Conservation (phyloP, 768 basidiomycete genomes). For the Pisolithus microcarpus region DNA sequence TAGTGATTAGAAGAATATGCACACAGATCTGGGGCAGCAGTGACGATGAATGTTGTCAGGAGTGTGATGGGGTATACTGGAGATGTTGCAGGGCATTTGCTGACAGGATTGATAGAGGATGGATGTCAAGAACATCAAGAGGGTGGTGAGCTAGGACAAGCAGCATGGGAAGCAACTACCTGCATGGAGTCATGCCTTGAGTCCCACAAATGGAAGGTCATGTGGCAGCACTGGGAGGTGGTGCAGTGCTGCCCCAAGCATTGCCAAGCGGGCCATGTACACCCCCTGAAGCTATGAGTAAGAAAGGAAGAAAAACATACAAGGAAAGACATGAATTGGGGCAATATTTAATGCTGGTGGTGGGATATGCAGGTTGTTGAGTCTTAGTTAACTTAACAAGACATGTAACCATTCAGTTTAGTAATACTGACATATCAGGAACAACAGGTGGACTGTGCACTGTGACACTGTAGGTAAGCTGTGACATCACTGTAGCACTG, state of each 20-base stretch:
- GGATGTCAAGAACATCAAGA: background rate
- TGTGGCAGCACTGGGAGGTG: too few species aligned
- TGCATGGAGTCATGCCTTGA: too few species aligned
- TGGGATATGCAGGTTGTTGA: background rate
- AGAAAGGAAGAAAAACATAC: background rate
- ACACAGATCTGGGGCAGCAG: background rate
- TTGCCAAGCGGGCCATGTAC: background rate
- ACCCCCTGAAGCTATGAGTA: background rate
- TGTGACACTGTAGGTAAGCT: too few species aligned
- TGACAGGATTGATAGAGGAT: background rate
- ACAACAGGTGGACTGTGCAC: background rate
- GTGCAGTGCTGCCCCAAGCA: too few species aligned
- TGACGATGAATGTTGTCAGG: background rate
- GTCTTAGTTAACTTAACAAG: background rate
- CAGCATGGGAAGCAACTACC: background rate
- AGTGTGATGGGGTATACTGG: background rate
- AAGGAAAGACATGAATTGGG: background rate
- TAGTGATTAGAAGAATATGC: background rate
- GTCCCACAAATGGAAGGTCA: too few species aligned
- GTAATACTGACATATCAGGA: background rate
- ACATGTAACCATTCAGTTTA: background rate
- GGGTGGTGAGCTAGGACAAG: background rate
- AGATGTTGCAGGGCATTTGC: background rate
- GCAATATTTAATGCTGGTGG: constrained; percentile 1
- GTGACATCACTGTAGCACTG: too few species aligned